These are phyloP conservation scores for Pseudocercospora fuligena DNA, from an alignment of 2,329 filamentous ascomycete species.

Conservation along the genomic window DNA sequence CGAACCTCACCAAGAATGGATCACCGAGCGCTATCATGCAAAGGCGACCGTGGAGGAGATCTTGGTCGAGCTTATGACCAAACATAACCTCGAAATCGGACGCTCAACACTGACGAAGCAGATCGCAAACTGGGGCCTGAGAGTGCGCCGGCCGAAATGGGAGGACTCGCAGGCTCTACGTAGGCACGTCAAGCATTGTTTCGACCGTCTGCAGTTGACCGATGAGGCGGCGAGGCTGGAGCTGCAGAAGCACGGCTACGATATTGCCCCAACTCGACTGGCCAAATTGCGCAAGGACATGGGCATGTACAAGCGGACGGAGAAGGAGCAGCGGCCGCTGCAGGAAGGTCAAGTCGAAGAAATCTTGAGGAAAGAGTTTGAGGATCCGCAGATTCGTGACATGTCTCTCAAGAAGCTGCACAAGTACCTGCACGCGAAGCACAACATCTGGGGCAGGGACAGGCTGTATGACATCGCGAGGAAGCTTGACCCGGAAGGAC, in stretches of 20 bases:
- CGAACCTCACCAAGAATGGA: constrained; percentile 16
- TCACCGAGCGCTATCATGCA: constrained; percentile 7
- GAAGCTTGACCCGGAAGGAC: constrained; percentile 20
- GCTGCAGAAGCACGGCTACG: constrained; percentile 11
- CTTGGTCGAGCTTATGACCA: constrained; percentile 10
- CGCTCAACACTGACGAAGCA: constrained; percentile 15
- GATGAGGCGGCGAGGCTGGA: constrained; percentile 13
- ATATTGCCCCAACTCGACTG: constrained; percentile 9
- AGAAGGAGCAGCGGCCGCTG: constrained; percentile 4
- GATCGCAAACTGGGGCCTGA: constrained; percentile 11
- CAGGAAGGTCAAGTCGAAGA: constrained; percentile 13
- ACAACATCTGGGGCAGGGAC: constrained; percentile 17
- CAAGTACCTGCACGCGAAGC: constrained; percentile 15
- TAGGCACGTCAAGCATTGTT: constrained; percentile 16
- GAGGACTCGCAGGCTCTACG: constrained; percentile 18
- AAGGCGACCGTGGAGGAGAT: constrained; percentile 11
- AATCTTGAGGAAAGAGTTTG: constrained; percentile 10
- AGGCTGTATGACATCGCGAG: constrained; percentile 17
- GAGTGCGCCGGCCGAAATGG: constrained; percentile 15
- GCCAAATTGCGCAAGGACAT: constrained; percentile 20
- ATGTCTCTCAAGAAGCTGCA: constrained; percentile 16
- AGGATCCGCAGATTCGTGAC: constrained; percentile 9
- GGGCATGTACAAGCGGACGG: constrained; percentile 19
- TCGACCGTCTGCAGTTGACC: constrained; percentile 13
- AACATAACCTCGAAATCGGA: constrained; percentile 15